These are phyloP conservation scores for Mycena kentingensis DNA, from an alignment of 768 basidiomycete species.

Conservation along the genomic window DNA sequence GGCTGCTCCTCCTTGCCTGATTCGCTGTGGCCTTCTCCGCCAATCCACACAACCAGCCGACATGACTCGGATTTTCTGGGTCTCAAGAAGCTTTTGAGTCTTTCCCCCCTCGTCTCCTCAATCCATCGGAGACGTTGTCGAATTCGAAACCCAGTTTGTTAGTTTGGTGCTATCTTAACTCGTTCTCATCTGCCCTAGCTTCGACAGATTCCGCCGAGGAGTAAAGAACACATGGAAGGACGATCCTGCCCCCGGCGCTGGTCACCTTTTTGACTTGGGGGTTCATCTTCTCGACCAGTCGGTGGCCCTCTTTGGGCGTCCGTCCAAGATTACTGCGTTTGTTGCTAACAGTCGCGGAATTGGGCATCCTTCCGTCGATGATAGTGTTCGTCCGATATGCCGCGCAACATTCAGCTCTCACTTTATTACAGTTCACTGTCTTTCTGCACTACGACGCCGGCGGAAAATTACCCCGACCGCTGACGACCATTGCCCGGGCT, in stretches of 20 bases:
- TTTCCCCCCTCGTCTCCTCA: constrained; percentile 52
- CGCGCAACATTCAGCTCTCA: not conserved
- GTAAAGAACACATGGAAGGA: constrained; percentile 84
- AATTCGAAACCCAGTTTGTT: constrained; percentile 76
- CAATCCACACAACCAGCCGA: too few species aligned
- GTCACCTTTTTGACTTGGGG: constrained; percentile 77
- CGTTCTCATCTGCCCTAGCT: constrained; percentile 41
- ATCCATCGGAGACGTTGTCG: constrained; percentile 61
- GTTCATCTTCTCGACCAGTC: constrained; percentile 81
- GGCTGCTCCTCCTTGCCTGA: too few species aligned
- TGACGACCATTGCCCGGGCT: constrained; percentile 69
- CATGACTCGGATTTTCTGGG: constrained; percentile 82
- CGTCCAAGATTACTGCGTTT: constrained; percentile 66
- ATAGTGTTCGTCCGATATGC: constrained; percentile 47
- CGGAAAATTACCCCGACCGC: constrained; percentile 46
- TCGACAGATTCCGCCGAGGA: constrained; percentile 69
- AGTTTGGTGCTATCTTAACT: not conserved
- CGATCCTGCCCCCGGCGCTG: constrained; percentile 56
- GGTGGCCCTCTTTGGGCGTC: constrained; percentile 74
- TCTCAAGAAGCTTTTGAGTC: constrained; percentile 56
- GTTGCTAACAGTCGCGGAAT: constrained; percentile 69
- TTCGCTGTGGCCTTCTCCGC: too few species aligned
- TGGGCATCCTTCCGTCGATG: constrained; percentile 66
- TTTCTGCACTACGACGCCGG: constrained; percentile 51
- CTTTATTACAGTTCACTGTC: constrained; percentile 48